phyloP scores from a whole-genome alignment of 2,329 filamentous ascomycete species.

The Calonectria pseudoturangicola region DNA sequence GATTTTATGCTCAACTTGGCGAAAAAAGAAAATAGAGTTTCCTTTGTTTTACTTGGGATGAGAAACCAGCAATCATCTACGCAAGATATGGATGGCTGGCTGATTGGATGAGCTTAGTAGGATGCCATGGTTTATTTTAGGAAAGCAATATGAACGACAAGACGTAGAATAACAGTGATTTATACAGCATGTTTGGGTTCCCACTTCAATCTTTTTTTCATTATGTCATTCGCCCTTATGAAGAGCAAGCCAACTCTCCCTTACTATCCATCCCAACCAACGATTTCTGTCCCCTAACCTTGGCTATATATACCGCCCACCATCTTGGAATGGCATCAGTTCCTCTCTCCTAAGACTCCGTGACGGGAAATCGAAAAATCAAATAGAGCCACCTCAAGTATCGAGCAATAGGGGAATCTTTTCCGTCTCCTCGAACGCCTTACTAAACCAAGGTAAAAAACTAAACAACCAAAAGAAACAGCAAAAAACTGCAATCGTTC shows the following conservation, averaged over 20 bases:
- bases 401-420: conserved; percentile 55
- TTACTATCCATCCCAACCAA: conserved; percentile 17
- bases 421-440: conserved; percentile 55
- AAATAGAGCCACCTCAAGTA: conserved; percentile 44
- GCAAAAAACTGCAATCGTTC: conserved; percentile 9
- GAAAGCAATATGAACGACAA: conserved; percentile 43
- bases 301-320: background rate
- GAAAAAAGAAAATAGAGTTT: conserved; percentile 27
- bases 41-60: conserved; percentile 13
- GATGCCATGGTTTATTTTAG: conserved; percentile 30
- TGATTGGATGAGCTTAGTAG: conserved; percentile 41
- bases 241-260: background rate
- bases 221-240: conserved; percentile 18
- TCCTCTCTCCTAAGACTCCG: conserved; percentile 28
- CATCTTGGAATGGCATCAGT: background rate
- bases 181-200: background rate
- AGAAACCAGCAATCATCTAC: conserved; percentile 16
- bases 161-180: conserved; percentile 27
- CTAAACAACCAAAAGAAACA: conserved; percentile 20
- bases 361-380: conserved; percentile 44
- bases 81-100: conserved; percentile 2
- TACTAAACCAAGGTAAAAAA: conserved; percentile 44
- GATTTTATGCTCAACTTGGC: conserved; percentile 17
- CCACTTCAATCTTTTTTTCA: conserved; percentile 18
- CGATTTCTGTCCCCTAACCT: background rate